Base-by-base conservation (phyloP, 441 rosid genomes). In the Populus hybrid region DNA sequence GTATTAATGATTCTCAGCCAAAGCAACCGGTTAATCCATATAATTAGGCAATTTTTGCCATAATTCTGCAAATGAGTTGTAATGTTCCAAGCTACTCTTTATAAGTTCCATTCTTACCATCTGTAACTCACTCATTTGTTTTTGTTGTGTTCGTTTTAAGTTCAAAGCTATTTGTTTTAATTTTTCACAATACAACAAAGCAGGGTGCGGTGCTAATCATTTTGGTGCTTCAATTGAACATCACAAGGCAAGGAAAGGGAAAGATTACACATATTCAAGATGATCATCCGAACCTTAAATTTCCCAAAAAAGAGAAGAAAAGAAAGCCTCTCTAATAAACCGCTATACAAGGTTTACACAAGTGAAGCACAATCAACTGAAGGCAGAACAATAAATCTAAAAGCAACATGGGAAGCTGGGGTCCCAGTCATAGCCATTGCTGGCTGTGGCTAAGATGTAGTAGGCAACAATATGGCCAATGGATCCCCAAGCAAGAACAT, bases 401-500 rank as follows among this genome's bases (percentile, higher is more conserved):
- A 70, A 70, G 73, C 73, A 70, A 8, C 73, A 70, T 20, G 57
- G 73, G 95, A 93, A 95, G 40, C 78, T 92, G 36, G 98, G 98
- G 71, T 95, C 73, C 57, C 59, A 70, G 46, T 70, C 89, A 73
- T 95, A 95, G 75, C 95, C 98, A 79, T 93, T 95, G 93, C 97
- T 91, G 38, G 94, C 77, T 79, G 99, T 95, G 67, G 99, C 99
- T 86, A 95, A 86, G 89, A 95, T 89, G 84, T 95, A 95, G 82
- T 95, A 95, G 77, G 99, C 98, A 71, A 92, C 97, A 42, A 95
- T 91, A 83, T 95, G 98, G 74, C 99, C 99, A 67, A 95, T 93
- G 50, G 98, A 93, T 3, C 98, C 99, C 99, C 99, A 95, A 59
- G 99, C 93, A 81, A 95, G 97, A 63, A 95, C 99, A 84, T 95